Evolutionary conservation across 129 eudicot genomes (phyloP).

Genomic region (Solidago caesia): DNA sequence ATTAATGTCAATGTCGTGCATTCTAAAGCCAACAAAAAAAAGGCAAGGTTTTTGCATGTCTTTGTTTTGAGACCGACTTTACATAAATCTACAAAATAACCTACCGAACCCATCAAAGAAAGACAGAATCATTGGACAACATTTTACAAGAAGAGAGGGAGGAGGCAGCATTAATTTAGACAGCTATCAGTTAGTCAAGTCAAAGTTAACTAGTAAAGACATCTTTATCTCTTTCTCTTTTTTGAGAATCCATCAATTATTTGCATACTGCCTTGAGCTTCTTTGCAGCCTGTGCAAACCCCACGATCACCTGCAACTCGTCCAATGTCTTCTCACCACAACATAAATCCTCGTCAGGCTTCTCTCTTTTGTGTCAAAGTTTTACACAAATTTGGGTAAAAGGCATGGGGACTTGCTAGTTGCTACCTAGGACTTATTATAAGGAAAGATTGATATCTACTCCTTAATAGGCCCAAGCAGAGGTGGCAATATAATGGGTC

Average conservation of each 20-base stretch:
- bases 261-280: conserved; percentile 74
- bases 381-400: not conserved
- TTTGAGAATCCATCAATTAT: conserved; percentile 36
- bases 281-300: conserved; percentile 85
- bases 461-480: not conserved
- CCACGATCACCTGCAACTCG: conserved; percentile 83
- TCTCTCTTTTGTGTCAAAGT: not conserved
- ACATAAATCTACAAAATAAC: conserved; percentile 27
- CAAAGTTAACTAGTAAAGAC: conserved; percentile 25
- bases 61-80: conserved; percentile 23
- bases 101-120: conserved; percentile 22
- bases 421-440: too few relatives aligned
- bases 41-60: conserved; percentile 27
- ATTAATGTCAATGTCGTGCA: conserved; percentile 20
- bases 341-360: conserved; percentile 1
- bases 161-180: conserved; percentile 13
- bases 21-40: conserved; percentile 18
- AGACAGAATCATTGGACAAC: conserved; percentile 17
- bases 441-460: not conserved
- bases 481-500: not conserved
- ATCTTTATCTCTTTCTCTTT: conserved; percentile 21
- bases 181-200: conserved; percentile 44
- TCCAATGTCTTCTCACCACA: conserved; percentile 67
- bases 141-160: conserved; percentile 21
- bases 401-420: not conserved